Evolutionary conservation across 2,329 filamentous ascomycete species (phyloP).

Genomic region (Pezizomycotina sp.): DNA sequence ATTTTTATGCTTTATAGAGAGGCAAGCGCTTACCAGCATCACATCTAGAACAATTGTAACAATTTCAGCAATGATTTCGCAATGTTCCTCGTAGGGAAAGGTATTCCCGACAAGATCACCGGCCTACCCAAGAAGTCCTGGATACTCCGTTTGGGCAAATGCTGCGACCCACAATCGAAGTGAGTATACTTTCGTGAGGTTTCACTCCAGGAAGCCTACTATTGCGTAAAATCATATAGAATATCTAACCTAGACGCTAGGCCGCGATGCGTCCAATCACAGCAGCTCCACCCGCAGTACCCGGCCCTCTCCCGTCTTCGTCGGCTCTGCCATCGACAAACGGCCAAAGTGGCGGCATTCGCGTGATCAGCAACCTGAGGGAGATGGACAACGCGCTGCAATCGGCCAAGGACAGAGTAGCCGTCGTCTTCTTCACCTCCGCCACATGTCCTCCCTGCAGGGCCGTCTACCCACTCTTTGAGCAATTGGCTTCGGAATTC

Average conservation of each 20-base stretch:
- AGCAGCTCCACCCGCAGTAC: slow-evolving; percentile 20
- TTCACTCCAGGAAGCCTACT: no score
- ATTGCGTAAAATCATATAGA: no score
- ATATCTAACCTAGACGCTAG: no score
- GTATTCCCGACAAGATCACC: slow-evolving; percentile 73
- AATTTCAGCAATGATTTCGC: slow-evolving; percentile 90
- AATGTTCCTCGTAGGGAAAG: slow-evolving; percentile 73
- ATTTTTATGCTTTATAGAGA: no score
- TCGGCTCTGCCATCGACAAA: slow-evolving; percentile 14
- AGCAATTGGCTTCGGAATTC: slow-evolving; percentile 59
- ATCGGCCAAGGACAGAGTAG: slow-evolving; percentile 48
- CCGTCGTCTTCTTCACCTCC: slow-evolving; percentile 83
- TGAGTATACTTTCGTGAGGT: no score
- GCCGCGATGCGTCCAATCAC: slow-evolving; percentile 45
- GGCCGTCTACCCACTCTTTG: slow-evolving; percentile 62
- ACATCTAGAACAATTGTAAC: slow-evolving; percentile 87
- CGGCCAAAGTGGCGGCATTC: slow-evolving; percentile 34
- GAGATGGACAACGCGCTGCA: slow-evolving; percentile 46
- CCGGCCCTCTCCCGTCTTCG: slow-evolving; percentile 9
- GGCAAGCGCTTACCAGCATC: no score
- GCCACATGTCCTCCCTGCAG: slow-evolving; percentile 75
- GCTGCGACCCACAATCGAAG: slow-evolving; percentile 61
- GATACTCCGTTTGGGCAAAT: slow-evolving; percentile 77
- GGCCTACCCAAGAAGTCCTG: slow-evolving; percentile 69
- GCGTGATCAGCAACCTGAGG: slow-evolving; percentile 41